A percentile compares a stretch with the other conserved stretches of the same genome.
Evolutionary conservation across 169 alveolate species (phyloP).

Genomic region (Cryptosporidium andersoni): DNA sequence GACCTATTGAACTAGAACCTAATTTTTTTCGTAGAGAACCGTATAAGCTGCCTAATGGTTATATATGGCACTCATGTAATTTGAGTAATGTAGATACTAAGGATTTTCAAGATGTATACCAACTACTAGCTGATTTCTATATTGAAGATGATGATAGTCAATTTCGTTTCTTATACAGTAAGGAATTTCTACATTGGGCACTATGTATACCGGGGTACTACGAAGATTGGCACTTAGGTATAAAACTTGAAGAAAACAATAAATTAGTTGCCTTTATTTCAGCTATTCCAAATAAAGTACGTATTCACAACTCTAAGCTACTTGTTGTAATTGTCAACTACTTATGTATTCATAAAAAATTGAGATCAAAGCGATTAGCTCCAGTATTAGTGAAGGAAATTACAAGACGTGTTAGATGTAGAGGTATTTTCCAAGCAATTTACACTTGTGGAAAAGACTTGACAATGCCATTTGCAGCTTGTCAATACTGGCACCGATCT

Average conservation of each 20-base stretch:
- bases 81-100: slow-evolving; percentile 77
- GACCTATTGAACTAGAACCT: slow-evolving; percentile 75
- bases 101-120: slow-evolving; percentile 82
- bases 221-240: slow-evolving; percentile 93
- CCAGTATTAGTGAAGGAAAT: slow-evolving; percentile 94
- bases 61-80: slow-evolving; percentile 92
- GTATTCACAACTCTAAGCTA: slow-evolving; percentile 79
- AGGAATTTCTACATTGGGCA: slow-evolving; percentile 95
- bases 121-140: slow-evolving; percentile 90
- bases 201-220: slow-evolving; percentile 89
- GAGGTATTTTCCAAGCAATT: slow-evolving; percentile 95
- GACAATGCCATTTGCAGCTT: slow-evolving; percentile 94
- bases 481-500: slow-evolving; percentile 85
- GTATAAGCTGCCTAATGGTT: slow-evolving; percentile 89
- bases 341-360: slow-evolving; percentile 96
- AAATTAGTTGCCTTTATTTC: slow-evolving; percentile 93
- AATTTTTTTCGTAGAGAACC: slow-evolving; percentile 79
- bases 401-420: slow-evolving; percentile 94
- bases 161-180: slow-evolving; percentile 96
- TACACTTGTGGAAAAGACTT: slow-evolving; percentile 94
- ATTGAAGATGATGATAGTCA: slow-evolving; percentile 97
- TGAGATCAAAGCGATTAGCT: slow-evolving; percentile 92
- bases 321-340: slow-evolving; percentile 95
- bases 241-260: slow-evolving; percentile 80
- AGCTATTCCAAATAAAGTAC: slow-evolving; percentile 91